Evolutionary conservation across 345 rosid genomes (phyloP).

Genomic region (Eucalyptus regnans): DNA sequence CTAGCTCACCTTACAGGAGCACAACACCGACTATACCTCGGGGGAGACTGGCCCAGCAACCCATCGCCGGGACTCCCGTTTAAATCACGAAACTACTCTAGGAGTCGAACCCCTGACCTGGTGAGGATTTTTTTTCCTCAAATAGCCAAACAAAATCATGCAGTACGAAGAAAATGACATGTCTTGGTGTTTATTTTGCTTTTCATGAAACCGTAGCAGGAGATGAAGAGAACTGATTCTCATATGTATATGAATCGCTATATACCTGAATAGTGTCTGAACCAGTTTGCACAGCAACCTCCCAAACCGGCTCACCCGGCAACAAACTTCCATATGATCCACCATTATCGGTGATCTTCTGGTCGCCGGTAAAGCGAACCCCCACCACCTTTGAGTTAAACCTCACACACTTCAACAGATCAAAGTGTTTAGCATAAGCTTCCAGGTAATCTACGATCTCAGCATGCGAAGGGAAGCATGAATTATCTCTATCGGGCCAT

Average conservation of each 20-base stretch:
- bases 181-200: not conserved
- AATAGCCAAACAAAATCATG: not conserved
- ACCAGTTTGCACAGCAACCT: constrained; percentile 54
- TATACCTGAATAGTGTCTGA: constrained; percentile 52
- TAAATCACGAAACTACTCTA: too few relatives aligned
- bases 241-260: not conserved
- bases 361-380: constrained; percentile 40
- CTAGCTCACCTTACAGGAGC: too few relatives aligned
- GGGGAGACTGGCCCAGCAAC: too few relatives aligned
- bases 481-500: constrained; percentile 69
- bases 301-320: constrained; percentile 69
- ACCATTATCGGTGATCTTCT: not conserved
- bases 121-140: not conserved
- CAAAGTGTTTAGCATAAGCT: constrained; percentile 60
- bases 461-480: constrained; percentile 46
- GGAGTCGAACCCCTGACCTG: too few relatives aligned
- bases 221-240: not conserved
- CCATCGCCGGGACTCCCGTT: too few relatives aligned
- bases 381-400: constrained; percentile 69
- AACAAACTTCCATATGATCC: constrained; percentile 24
- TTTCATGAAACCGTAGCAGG: not conserved
- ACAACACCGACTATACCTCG: too few relatives aligned
- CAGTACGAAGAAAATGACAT: not conserved
- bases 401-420: constrained; percentile 43
- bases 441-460: constrained; percentile 70